A percentile compares a stretch with the other conserved stretches of the same genome.
Conservation (phyloP, 2,329 filamentous ascomycete species). For the Xylariaceae sp. region DNA sequence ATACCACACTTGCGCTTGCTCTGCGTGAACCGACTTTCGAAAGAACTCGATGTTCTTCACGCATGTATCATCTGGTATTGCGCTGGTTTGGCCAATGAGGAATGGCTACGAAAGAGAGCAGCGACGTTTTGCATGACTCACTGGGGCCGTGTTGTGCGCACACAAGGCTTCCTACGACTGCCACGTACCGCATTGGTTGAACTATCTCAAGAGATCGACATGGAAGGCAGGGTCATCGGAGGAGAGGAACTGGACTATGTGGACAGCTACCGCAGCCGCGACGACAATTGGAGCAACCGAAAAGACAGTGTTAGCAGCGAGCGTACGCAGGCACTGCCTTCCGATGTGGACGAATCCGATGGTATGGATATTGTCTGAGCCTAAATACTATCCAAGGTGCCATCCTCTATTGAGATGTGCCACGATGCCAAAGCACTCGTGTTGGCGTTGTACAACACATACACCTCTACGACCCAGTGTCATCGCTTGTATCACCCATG, state of each 20-base stretch:
- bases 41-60: conserved; percentile 90
- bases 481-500: too few species aligned
- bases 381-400: too few species aligned
- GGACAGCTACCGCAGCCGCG: conserved; percentile 47
- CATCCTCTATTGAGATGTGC: too few species aligned
- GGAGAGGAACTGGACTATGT: conserved; percentile 73
- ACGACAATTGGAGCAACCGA: conserved; percentile 38
- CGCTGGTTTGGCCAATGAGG: conserved; percentile 82
- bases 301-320: conserved; percentile 60
- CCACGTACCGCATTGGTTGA: conserved; percentile 79
- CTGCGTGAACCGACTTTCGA: conserved; percentile 83
- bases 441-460: too few species aligned
- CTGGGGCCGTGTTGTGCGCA: conserved; percentile 92
- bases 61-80: conserved; percentile 96
- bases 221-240: conserved; percentile 83
- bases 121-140: conserved; percentile 86
- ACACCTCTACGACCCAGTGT: too few species aligned
- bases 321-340: conserved; percentile 54
- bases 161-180: conserved; percentile 77
- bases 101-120: conserved; percentile 87
- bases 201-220: conserved; percentile 88
- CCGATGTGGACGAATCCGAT: conserved; percentile 57
- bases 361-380: conserved; percentile 53
- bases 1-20: conserved; percentile 88
- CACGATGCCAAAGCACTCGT: too few species aligned